phyloP scores from a whole-genome alignment of 192 early-diverging fungal species.

The Hyaloraphidium curvatum region DNA sequence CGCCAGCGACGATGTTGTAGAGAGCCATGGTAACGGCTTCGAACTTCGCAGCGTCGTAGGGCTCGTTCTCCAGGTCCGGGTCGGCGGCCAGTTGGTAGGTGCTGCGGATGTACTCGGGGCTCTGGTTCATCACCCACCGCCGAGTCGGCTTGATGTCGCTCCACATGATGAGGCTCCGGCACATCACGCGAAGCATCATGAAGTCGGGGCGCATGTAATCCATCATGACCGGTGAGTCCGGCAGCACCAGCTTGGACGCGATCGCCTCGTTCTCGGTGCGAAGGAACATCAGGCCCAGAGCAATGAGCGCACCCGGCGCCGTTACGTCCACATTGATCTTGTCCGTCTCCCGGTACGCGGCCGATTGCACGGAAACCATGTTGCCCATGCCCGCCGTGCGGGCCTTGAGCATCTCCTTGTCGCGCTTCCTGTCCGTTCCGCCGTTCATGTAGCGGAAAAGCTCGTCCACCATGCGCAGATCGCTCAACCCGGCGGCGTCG shows the following conservation, averaged over 20 bases:
- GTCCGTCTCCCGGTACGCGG: background rate
- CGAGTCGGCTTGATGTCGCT: constrained; percentile 32
- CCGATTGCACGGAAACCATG: background rate
- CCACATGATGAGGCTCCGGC: constrained; percentile 59
- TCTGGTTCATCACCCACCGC: constrained; percentile 40
- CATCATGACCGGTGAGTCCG: constrained; percentile 30
- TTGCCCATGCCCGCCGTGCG: no score
- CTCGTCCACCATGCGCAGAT: constrained; percentile 33
- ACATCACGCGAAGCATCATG: constrained; percentile 44
- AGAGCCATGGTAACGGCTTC: constrained; percentile 16
- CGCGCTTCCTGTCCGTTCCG: background rate
- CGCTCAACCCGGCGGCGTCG: constrained; percentile 23
- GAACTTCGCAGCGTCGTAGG: background rate
- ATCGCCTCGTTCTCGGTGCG: constrained; percentile 49
- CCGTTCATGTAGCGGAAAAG: constrained; percentile 8
- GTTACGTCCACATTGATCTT: constrained; percentile 26
- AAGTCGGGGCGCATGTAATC: constrained; percentile 54
- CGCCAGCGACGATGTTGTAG: constrained; percentile 39
- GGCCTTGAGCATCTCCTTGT: background rate
- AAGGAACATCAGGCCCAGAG: constrained; percentile 65
- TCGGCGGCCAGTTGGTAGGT: background rate
- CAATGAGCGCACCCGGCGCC: constrained; percentile 48
- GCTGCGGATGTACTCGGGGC: constrained; percentile 35
- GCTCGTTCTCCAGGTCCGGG: background rate
- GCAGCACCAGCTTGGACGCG: constrained; percentile 42